Evolutionary conservation across 192 early-diverging fungal species (phyloP).

Genomic region (Coemansia sp.): DNA sequence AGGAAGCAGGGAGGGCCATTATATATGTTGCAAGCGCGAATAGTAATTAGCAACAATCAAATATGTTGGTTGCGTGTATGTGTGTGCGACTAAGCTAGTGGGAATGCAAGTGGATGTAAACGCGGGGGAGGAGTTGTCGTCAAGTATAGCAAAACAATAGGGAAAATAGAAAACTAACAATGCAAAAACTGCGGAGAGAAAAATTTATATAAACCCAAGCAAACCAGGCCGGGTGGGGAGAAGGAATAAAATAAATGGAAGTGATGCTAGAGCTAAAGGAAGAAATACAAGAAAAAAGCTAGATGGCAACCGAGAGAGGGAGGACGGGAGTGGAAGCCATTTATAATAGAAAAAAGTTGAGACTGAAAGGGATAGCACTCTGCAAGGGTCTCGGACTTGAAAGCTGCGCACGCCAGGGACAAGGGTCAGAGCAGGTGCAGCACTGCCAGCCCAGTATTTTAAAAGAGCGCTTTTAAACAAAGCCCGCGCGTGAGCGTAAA

Average conservation of each 20-base stretch:
- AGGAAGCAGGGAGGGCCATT: background rate
- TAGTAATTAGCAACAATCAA: background rate
- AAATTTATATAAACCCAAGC: slow-evolving; percentile 1
- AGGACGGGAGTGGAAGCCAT: background rate
- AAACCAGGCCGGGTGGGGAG: background rate
- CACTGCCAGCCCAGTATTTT: background rate
- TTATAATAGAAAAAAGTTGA: background rate
- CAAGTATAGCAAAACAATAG: background rate
- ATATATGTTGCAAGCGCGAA: background rate
- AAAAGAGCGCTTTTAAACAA: slow-evolving; percentile 9
- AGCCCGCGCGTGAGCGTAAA: background rate
- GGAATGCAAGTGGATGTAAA: background rate
- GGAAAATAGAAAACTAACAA: background rate
- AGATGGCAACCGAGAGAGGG: background rate
- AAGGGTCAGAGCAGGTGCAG: background rate
- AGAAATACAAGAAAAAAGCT: background rate
- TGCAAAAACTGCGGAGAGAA: background rate
- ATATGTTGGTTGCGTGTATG: background rate
- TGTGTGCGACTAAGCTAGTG: background rate
- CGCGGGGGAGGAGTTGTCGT: background rate
- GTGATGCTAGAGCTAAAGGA: background rate
- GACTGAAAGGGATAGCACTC: background rate
- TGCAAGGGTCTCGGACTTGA: slow-evolving; percentile 5
- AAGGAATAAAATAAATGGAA: background rate
- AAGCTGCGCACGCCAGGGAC: background rate